Evolutionary conservation across 768 basidiomycete genomes (phyloP), one percentile per base, ranked within the genome.

Genomic region (Mycena latifolia): DNA sequence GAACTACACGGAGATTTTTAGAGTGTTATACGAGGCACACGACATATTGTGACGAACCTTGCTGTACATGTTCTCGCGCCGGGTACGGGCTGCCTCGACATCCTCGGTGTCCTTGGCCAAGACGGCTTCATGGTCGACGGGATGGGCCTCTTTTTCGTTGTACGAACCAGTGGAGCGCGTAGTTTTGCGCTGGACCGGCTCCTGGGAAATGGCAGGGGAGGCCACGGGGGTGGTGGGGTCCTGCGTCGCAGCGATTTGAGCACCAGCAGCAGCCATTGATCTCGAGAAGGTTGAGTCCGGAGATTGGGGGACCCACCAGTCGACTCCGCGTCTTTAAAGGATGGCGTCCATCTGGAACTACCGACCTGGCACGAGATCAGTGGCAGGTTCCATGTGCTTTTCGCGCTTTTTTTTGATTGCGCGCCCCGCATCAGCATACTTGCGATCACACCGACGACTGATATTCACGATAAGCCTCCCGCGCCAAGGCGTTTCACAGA

Each of bases 61-160:
- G 37, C 20, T 48, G 55, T 73, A 73, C 9, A 77, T 28, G 37
- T 71, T 39, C 35, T 64, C 28, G 29, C 58, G 52, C 9, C 60
- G 54, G 11, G 52, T 61, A 20, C 63, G 56, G 8, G 50, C 64
- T 0, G 27, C 69, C 48, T 74, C 74, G 25, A 66, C 64, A 10
- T 76, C 76, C 39, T 67, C 74, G 3, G 57, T 41, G 60, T 69
- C 73, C 50, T 76, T 71, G 29, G 66, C 62, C 11, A 69, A 57
- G 14, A 76, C 55, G 22, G 62, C 71, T 56, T 77, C 75, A 14
- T 73, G 71, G 55, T 76, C 75, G 51, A 54, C 63, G 37, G 56
- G 47, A 29, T 63, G 53, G 45, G 66, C 72, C 62, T 77, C 64
- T 37, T 66, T 69, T 65, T 74, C 70, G 62, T 70, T 65, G 59